These are phyloP conservation scores for Conticribra guillardii DNA, from an alignment of 108 stramenopile genomes.

Conservation along the genomic window DNA sequence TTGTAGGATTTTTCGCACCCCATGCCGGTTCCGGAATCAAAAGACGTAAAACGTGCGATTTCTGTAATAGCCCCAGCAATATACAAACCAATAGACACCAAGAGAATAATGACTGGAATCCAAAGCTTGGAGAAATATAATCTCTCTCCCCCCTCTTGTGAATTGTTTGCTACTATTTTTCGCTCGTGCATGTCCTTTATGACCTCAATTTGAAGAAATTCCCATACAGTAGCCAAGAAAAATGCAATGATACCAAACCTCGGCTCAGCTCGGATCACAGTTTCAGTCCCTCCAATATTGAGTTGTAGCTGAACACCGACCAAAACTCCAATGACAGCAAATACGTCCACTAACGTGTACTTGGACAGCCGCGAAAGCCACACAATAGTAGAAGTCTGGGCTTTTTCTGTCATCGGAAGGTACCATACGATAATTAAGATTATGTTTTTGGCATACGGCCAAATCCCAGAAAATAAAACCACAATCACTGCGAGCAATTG, in stretches of 20 bases:
- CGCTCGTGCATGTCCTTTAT: conserved; percentile 46
- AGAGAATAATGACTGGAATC: conserved; percentile 18
- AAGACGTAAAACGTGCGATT: conserved; percentile 39
- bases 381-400: conserved; percentile 23
- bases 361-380: conserved; percentile 54
- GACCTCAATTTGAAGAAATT: conserved; percentile 55
- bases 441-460: conserved; percentile 59
- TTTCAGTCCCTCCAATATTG: conserved; percentile 50
- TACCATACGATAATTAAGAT: conserved; percentile 52
- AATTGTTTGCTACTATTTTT: not conserved
- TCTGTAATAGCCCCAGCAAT: conserved; percentile 39
- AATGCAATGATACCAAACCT: conserved; percentile 53
- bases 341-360: conserved; percentile 58
- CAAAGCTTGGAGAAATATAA: conserved; percentile 23
- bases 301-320: conserved; percentile 55
- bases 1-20: conserved; percentile 48
- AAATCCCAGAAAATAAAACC: conserved; percentile 50
- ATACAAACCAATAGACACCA: conserved; percentile 29
- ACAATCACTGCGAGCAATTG: conserved; percentile 53
- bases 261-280: conserved; percentile 48
- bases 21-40: conserved; percentile 20
- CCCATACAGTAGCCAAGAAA: conserved; percentile 54
- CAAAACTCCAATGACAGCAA: conserved; percentile 47
- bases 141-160: conserved; percentile 1
- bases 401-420: conserved; percentile 20